Evolutionary conservation across 2,329 filamentous ascomycete species (phyloP), one percentile per base, ranked within the genome.

Genomic region (Epichloe glyceriae): DNA sequence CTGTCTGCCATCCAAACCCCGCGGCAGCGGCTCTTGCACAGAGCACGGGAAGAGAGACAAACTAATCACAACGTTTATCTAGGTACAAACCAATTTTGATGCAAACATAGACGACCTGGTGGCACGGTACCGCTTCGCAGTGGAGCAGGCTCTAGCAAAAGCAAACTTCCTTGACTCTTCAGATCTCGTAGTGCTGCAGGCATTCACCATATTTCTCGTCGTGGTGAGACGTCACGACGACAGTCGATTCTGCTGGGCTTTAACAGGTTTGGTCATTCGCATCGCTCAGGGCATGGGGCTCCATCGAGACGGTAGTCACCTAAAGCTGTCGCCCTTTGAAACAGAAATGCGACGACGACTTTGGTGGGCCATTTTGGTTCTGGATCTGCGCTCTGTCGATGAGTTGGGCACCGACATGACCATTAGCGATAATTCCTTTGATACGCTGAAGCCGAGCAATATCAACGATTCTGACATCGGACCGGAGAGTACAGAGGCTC

Each of bases 271-370:
- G 7, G 70, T 73, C 3, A 69, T 78, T n/a, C 72, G 80, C 5
- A 75, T 83, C 39, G 78, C 73, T 3, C 78, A 80, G 56, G 73
- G 76, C 2, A 72, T 82, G 56, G 80, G 80, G 1, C 67, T 84
- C 2, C 80, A 84, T 57, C 72, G 76, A 5, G 79, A 83, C 49
- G 71, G 72, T 11, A 64, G 67, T 4, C 63, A 70, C 44, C 70
- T 82, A 38, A 70, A 70, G 1, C 64, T 84, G 4, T 68, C 72
- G 0, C 74, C 77, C 0, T 81, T 78, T 52, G 79, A 83, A 50
- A 72, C 73, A 1, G 79, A 84, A 59, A 74, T 82, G 63, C 70
- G 80, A 38, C 70, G 80, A 20, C 70, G 81, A 2, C 60, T 83
- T 0, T 84, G 80, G 76, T 82, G 77, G 72, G 69, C 74, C n/a